phyloP scores from a whole-genome alignment of 225 moss, liverwort and hornwort genomes.

The Straminergon stramineum region DNA sequence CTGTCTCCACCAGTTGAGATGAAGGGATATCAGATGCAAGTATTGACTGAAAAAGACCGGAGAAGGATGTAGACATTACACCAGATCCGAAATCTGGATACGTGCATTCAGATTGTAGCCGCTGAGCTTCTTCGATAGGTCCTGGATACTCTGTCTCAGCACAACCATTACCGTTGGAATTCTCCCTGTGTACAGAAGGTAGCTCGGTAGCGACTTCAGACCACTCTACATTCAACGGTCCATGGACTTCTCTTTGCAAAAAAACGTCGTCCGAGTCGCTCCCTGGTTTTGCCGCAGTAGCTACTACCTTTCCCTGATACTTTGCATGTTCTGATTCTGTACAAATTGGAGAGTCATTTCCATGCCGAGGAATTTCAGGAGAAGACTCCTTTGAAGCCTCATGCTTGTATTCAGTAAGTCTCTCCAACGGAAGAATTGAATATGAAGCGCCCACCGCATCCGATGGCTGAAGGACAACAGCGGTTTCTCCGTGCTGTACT shows the following conservation, averaged over 20 bases:
- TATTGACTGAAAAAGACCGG: slow-evolving; percentile 35
- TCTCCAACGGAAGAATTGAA: slow-evolving; percentile 10
- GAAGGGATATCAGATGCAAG: slow-evolving; percentile 19
- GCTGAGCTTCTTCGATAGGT: slow-evolving; percentile 7
- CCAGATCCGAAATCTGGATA: neutral
- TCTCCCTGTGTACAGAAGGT: neutral
- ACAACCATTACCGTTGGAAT: neutral
- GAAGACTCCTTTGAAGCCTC: neutral
- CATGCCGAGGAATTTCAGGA: neutral
- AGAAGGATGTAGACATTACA: slow-evolving; percentile 12
- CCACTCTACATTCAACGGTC: neutral
- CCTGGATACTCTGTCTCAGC: neutral
- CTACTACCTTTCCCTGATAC: neutral
- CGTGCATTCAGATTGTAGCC: neutral
- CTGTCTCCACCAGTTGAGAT: slow-evolving; percentile 17
- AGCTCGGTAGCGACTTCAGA: neutral
- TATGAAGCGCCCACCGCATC: slow-evolving; percentile 7
- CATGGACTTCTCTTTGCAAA: neutral
- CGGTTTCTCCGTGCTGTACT: neutral
- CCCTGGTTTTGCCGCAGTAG: neutral
- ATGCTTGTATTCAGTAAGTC: neutral
- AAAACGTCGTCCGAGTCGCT: neutral
- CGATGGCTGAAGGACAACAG: neutral
- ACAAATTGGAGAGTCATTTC: slow-evolving; percentile 7
- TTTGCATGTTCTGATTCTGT: neutral